Evolutionary conservation across 176 grass and related monocot species (phyloP).

Genomic region (Stipa capillata): DNA sequence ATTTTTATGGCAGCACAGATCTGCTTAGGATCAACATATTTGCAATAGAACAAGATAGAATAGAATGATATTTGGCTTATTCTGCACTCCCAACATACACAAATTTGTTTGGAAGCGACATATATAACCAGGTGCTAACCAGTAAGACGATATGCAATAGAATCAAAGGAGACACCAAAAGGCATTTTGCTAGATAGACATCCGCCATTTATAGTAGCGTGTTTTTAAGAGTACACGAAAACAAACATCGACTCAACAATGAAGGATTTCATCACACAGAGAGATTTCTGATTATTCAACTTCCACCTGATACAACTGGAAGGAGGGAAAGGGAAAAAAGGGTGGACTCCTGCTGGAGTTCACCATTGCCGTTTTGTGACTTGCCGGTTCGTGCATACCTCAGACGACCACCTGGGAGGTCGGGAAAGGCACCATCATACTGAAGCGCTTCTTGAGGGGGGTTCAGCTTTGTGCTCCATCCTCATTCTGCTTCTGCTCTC

Average conservation of each 20-base stretch:
- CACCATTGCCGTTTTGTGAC: slow-evolving; percentile 49
- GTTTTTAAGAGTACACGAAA: slow-evolving; percentile 6
- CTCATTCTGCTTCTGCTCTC: slow-evolving; percentile 14
- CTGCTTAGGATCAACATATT: neutral
- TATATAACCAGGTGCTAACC: neutral
- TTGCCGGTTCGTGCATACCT: slow-evolving; percentile 47
- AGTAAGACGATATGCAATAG: neutral
- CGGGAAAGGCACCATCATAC: slow-evolving; percentile 23
- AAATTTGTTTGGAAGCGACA: neutral
- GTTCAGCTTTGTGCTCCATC: slow-evolving; percentile 15
- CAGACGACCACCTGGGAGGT: slow-evolving; percentile 14
- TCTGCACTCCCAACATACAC: neutral
- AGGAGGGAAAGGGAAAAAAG: neutral
- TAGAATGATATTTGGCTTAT: neutral
- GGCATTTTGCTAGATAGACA: neutral
- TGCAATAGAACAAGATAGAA: neutral
- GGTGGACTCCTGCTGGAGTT: slow-evolving; percentile 28
- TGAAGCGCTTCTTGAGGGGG: slow-evolving; percentile 1
- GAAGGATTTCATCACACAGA: slow-evolving; percentile 6
- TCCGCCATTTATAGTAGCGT: slow-evolving; percentile 10
- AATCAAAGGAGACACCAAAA: slow-evolving; percentile 6
- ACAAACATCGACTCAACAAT: slow-evolving; percentile 4
- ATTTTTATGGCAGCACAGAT: neutral
- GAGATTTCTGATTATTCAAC: slow-evolving; percentile 3
- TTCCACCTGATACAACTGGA: slow-evolving; percentile 17